Evolutionary conservation across 495 filamentous ascomycete genomes (phyloP), one percentile per base, ranked within the genome.

Genomic region (Clavariopsis aquatica): DNA sequence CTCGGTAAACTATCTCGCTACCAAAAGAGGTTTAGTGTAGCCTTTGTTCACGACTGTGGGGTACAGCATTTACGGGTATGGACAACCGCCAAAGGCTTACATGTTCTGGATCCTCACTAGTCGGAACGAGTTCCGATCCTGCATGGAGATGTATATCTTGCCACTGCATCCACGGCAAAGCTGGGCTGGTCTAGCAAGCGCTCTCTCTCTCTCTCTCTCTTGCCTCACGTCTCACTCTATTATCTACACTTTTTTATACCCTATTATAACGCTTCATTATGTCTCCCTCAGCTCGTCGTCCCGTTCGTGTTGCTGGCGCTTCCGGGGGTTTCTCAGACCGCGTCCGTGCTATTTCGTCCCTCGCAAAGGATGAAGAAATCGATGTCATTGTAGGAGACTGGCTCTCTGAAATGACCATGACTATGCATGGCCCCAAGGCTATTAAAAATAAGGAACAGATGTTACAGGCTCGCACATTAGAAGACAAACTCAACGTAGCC

Each of bases 321-420:
- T 68, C 65, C 6, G 67, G 70, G 0, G 68, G 68, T 36, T 68
- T 65, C 60, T 67, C 59, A 1, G 70, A 72, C 49, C 63, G 63
- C n/a, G 70, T 70, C 17, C 67, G 60, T 17, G 70, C 67, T 19
- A 70, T 72, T 23, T 41, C 63, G 1, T 54, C 57, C 28, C 59
- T 72, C 8, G 70, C 68, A 38, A 52, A 55, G 52, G 56, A 72
- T 43, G 56, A 65, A 49, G 67, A 69, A 20, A 52, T 65, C 52
- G 67, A 69, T 52, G 57, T 66, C 57, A 61, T 68, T 49, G 60
- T 68, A 22, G 65, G 65, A 41, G 69, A 67, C 60, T 74, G 70
- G 64, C 65, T 68, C 20, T 69, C 65, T 1, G 69, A 71, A 36
- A 9, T 71, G 43, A 72, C 71, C 34, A 73, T 74, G 66, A 69